phyloP scores from a whole-genome alignment of 805 yeast species.

The Nakazawaea populi region DNA sequence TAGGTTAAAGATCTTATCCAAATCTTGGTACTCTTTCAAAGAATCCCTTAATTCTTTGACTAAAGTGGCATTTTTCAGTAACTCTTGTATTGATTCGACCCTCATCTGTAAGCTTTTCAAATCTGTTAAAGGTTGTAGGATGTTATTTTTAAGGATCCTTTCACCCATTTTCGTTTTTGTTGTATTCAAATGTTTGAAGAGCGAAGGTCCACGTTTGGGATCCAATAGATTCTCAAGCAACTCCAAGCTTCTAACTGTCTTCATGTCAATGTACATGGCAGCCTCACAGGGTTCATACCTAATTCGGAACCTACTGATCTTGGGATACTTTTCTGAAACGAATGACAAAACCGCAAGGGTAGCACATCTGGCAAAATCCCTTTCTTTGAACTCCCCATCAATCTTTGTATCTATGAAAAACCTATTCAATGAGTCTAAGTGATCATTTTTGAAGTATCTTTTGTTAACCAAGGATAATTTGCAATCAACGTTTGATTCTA shows the following conservation, averaged over 20 bases:
- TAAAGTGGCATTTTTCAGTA: slow-evolving; percentile 17
- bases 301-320: slow-evolving; percentile 25
- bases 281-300: slow-evolving; percentile 32
- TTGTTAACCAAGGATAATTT: slow-evolving; percentile 20
- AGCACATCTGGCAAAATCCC: slow-evolving; percentile 26
- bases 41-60: slow-evolving; percentile 14
- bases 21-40: slow-evolving; percentile 28
- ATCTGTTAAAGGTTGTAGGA: slow-evolving; percentile 43
- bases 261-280: slow-evolving; percentile 36
- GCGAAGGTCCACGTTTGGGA: slow-evolving; percentile 21
- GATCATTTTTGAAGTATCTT: slow-evolving; percentile 23
- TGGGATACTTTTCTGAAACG: slow-evolving; percentile 13
- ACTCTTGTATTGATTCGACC: slow-evolving; percentile 30
- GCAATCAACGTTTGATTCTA: slow-evolving; percentile 26
- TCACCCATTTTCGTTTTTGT: slow-evolving; percentile 43
- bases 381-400: slow-evolving; percentile 22
- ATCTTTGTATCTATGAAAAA: slow-evolving; percentile 16
- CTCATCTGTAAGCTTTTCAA: slow-evolving; percentile 27
- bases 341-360: slow-evolving; percentile 25
- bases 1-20: slow-evolving; percentile 33
- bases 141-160: slow-evolving; percentile 32
- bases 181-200: slow-evolving; percentile 30
- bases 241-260: slow-evolving; percentile 32
- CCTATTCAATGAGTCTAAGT: slow-evolving; percentile 12
- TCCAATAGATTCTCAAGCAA: slow-evolving; percentile 28